Percentiles rank a stretch among this genome's conserved stretches.
Conservation (phyloP, 805 yeast genomes). For the Spathaspora gorwiae region DNA sequence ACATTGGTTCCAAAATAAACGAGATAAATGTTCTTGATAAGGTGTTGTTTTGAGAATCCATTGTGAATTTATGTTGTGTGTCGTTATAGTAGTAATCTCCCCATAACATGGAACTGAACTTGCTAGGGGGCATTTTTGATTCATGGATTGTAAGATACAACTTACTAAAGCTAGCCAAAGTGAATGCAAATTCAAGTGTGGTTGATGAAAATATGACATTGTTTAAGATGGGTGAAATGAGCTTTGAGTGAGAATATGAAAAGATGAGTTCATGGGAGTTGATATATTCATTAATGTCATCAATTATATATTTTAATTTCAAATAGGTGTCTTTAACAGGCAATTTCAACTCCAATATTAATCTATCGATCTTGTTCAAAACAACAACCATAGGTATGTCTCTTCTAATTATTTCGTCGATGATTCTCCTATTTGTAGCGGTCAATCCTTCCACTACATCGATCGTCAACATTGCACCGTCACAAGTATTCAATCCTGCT, state of each 20-base stretch:
- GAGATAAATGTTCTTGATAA: conserved; percentile 48
- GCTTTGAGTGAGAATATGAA: conserved; percentile 21
- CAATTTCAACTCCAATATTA: conserved; percentile 72
- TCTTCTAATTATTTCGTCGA: conserved; percentile 49
- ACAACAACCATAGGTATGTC: conserved; percentile 55
- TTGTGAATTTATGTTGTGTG: conserved; percentile 41
- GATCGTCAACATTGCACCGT: conserved; percentile 65
- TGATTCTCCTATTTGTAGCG: conserved; percentile 44
- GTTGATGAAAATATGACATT: conserved; percentile 78
- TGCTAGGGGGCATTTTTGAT: conserved; percentile 17
- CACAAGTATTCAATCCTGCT: conserved; percentile 53
- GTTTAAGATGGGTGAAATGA: conserved; percentile 55
- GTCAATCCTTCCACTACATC: conserved; percentile 84
- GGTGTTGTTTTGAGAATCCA: conserved; percentile 19
- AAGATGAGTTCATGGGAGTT: conserved; percentile 23
- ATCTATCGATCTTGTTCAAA: conserved; percentile 78
- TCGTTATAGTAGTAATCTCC: conserved; percentile 60
- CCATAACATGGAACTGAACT: conserved; percentile 64
- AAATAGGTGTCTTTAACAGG: conserved; percentile 71
- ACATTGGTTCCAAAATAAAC: conserved; percentile 74
- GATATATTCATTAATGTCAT: conserved; percentile 58
- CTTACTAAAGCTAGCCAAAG: conserved; percentile 58
- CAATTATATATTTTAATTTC: conserved; percentile 59
- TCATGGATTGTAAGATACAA: conserved; percentile 31
- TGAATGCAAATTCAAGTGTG: conserved; percentile 58